Evolutionary conservation across 2,329 filamentous ascomycete species (phyloP).

Genomic region (Colletotrichum theobromicola): DNA sequence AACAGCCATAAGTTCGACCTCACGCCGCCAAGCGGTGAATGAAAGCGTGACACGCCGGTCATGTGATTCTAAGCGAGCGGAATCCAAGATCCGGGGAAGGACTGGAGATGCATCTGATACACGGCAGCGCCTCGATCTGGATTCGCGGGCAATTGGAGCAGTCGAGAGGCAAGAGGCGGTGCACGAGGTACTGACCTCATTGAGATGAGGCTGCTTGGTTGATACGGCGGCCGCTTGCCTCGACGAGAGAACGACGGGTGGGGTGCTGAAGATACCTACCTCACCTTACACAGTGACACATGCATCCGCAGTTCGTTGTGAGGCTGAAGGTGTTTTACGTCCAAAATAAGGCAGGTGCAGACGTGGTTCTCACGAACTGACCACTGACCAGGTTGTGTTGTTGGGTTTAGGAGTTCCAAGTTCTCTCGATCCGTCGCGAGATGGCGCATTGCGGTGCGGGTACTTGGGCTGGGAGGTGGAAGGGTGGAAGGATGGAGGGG

Average conservation of each 20-base stretch:
- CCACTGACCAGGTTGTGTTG: not conserved
- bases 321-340: not conserved
- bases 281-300: too few species aligned
- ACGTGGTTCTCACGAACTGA: not conserved
- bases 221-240: not conserved
- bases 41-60: not conserved
- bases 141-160: not conserved
- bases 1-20: not conserved
- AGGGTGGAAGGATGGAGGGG: not conserved
- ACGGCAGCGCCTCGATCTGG: not conserved
- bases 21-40: not conserved
- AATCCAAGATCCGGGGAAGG: not conserved
- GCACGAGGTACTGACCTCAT: not conserved
- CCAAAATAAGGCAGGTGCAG: not conserved
- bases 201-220: not conserved
- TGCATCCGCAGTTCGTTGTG: not conserved
- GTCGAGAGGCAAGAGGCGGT: not conserved
- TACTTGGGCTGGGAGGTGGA: not conserved
- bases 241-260: not conserved
- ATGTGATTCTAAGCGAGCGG: not conserved
- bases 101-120: not conserved
- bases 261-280: not conserved
- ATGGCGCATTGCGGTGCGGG: not conserved
- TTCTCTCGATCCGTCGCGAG: not conserved
- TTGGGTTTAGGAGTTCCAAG: not conserved